Evolutionary conservation across 345 rosid genomes (phyloP).

Genomic region (Capsella bursapastoris): DNA sequence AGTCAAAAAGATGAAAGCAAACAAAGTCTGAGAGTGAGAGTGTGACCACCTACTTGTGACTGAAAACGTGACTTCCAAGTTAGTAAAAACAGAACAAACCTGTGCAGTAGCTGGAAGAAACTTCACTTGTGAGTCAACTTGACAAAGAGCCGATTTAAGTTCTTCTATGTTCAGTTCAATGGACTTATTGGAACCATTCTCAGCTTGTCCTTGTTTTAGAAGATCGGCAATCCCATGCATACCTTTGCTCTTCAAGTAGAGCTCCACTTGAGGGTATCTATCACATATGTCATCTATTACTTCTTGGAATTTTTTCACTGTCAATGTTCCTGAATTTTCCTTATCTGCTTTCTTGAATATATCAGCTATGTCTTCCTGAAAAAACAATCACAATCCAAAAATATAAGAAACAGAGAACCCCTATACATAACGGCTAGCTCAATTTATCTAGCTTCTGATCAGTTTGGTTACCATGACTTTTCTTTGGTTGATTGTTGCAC

Average conservation of each 20-base stretch:
- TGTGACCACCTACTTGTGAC: neutral
- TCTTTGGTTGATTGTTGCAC: slow-evolving; percentile 92
- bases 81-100: slow-evolving; percentile 44
- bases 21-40: neutral
- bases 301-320: slow-evolving; percentile 71
- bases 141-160: slow-evolving; percentile 72
- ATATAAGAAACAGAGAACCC: neutral
- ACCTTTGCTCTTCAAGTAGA: slow-evolving; percentile 74
- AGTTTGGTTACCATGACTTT: slow-evolving; percentile 77
- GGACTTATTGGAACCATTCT: slow-evolving; percentile 61
- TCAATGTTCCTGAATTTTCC: slow-evolving; percentile 88
- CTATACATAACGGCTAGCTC: neutral
- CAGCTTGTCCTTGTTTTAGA: slow-evolving; percentile 61
- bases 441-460: neutral
- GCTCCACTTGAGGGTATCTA: slow-evolving; percentile 89
- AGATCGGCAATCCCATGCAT: slow-evolving; percentile 64
- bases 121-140: slow-evolving; percentile 86
- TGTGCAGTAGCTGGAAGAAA: slow-evolving; percentile 94
- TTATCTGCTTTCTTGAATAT: slow-evolving; percentile 84
- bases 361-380: slow-evolving; percentile 34
- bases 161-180: slow-evolving; percentile 78
- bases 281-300: slow-evolving; percentile 69
- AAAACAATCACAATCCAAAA: slow-evolving; percentile 12
- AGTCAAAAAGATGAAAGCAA: neutral
- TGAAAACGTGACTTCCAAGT: neutral